These are phyloP conservation scores for Cystofilobasidium capitatum DNA, from an alignment of 768 basidiomycete genomes.

Conservation along the genomic window DNA sequence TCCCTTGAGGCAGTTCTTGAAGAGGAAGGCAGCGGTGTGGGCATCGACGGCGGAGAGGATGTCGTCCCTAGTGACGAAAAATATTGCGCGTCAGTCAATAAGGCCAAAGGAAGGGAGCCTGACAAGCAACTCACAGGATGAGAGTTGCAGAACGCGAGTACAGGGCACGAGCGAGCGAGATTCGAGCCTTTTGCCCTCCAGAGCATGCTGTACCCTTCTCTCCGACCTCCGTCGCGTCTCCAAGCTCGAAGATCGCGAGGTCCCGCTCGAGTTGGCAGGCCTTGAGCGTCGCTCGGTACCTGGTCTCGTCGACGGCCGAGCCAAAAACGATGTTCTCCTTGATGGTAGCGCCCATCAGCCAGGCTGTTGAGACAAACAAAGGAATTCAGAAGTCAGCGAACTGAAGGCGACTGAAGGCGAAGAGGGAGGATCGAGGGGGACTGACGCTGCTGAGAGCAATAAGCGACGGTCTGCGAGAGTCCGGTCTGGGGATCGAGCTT, in stretches of 20 bases:
- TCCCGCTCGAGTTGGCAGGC: conserved; percentile 65
- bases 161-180: conserved; percentile 14
- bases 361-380: conserved; percentile 19
- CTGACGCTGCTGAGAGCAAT: neutral
- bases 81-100: conserved; percentile 19
- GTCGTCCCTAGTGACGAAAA: neutral
- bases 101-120: conserved; percentile 19
- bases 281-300: conserved; percentile 68
- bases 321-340: conserved; percentile 25
- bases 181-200: conserved; percentile 50
- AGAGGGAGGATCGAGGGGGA: too few relatives aligned
- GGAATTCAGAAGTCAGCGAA: too few relatives aligned
- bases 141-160: conserved; percentile 25
- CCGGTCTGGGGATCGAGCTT: conserved; percentile 14
- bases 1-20: conserved; percentile 67
- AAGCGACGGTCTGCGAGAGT: conserved; percentile 21
- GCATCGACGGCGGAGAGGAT: conserved; percentile 46
- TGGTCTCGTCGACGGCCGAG: conserved; percentile 45
- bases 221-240: conserved; percentile 47
- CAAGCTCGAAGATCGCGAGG: conserved; percentile 67
- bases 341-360: conserved; percentile 18
- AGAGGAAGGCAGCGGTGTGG: conserved; percentile 72
- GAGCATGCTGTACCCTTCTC: conserved; percentile 32
- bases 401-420: too few relatives aligned
- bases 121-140: conserved; percentile 27